Conservation (phyloP, 805 yeast species). For the Sugiyamaella floridensis region DNA sequence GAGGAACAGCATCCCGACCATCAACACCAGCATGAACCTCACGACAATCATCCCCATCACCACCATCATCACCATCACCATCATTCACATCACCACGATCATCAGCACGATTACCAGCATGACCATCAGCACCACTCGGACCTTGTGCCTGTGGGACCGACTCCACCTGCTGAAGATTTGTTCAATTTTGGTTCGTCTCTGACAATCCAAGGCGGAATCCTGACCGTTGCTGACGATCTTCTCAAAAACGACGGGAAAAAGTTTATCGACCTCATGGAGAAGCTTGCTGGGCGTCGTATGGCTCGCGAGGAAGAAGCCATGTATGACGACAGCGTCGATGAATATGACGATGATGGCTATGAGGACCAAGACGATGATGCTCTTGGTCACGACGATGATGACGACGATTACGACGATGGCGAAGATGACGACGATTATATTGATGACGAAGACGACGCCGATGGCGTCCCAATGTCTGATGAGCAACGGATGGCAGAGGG, state of each 20-base stretch:
- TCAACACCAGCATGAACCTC: slow-evolving; percentile 13
- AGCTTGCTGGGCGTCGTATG: slow-evolving; percentile 50
- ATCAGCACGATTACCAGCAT: slow-evolving; percentile 7
- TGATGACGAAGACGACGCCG: slow-evolving; percentile 30
- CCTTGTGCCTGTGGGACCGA: background rate
- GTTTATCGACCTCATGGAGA: slow-evolving; percentile 74
- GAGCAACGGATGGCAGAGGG: slow-evolving; percentile 70
- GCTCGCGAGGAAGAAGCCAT: slow-evolving; percentile 30
- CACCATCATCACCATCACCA: slow-evolving; percentile 11
- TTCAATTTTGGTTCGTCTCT: slow-evolving; percentile 28
- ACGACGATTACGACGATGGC: slow-evolving; percentile 28
- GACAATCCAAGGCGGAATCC: slow-evolving; percentile 37
- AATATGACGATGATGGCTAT: slow-evolving; percentile 18
- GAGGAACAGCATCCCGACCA: slow-evolving; percentile 7
- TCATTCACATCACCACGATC: slow-evolving; percentile 9
- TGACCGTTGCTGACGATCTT: slow-evolving; percentile 71
- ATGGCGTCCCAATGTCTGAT: slow-evolving; percentile 33
- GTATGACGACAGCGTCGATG: slow-evolving; percentile 9
- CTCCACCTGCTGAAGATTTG: slow-evolving; percentile 10
- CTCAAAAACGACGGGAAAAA: slow-evolving; percentile 70
- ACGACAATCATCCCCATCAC: slow-evolving; percentile 8
- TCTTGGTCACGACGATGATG: slow-evolving; percentile 19
- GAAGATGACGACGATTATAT: slow-evolving; percentile 28
- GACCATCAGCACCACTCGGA: slow-evolving; percentile 4
- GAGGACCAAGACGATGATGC: slow-evolving; percentile 17